Evolutionary conservation across 106 monocot species (phyloP), one percentile per base, ranked within the genome.

Genomic region (Vanilla planifolia): DNA sequence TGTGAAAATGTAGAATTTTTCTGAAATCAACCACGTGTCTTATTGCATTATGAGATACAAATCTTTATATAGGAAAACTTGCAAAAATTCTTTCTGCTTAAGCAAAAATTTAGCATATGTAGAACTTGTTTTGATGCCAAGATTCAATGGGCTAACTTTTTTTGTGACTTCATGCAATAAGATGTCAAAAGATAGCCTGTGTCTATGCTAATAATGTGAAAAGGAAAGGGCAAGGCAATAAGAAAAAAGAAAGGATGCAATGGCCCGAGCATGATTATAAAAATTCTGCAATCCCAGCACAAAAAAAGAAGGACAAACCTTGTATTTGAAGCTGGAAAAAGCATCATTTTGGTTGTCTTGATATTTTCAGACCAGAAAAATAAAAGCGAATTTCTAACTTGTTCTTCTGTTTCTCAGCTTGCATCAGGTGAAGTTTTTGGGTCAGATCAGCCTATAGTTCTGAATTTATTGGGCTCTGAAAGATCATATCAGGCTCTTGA

Each of bases 341-440:
- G 26, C 7, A 53, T 53, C 9, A 29, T 30, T 53, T 3, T 53
- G 32, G 24, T 29, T 32, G 5, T 53, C 4, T 51, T 8, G 13
- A 51, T 26, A 27, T 51, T 51, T 26, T 29, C 25, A 53, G 1
- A 32, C 32, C 4, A 16, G 16, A 32, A 4, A 53, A 15, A 9
- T 22, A 53, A 28, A 10, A 30, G 0, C n/a, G n/a, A n/a, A 9
- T 29, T 32, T 53, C 15, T 53, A 17, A 53, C 14, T 10, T 29
- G 32, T 16, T 53, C 4, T 11, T 53, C 17, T 53, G n/a, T 53
- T 5, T 70, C 72, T 73, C 75, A 96, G 95, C 83, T 96, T 42
- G 95, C 95, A 62, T 96, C 95, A 67, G 95, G 95, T 65, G 95
- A 86, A 56, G 95, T 87, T 56, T 96, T 96, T 67, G 95, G 95